phyloP scores from a whole-genome alignment of 225 moss, liverwort and hornwort species.

The Pseudisothecium myosuroides region DNA sequence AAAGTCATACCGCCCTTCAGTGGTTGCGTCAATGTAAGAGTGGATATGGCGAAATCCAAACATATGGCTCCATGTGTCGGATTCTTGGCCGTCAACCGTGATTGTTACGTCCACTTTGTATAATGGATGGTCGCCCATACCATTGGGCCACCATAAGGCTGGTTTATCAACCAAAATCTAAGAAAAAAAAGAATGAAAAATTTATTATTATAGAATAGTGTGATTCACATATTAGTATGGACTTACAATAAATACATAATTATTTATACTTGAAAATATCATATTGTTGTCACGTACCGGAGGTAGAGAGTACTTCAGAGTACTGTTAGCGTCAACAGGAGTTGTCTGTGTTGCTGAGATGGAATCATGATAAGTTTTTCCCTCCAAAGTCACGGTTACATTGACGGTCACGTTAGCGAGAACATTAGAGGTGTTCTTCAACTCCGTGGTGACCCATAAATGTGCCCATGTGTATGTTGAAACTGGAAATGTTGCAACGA shows the following conservation, averaged over 20 bases:
- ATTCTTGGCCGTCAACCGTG: slow-evolving; percentile 10
- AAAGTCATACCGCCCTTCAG: slow-evolving; percentile 29
- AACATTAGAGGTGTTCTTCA: slow-evolving; percentile 12
- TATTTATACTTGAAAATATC: not conserved
- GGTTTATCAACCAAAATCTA: slow-evolving; percentile 45
- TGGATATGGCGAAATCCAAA: slow-evolving; percentile 74
- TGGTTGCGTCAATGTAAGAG: slow-evolving; percentile 39
- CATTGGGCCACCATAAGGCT: slow-evolving; percentile 88
- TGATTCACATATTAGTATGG: too few species aligned
- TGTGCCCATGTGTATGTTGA: slow-evolving; percentile 27
- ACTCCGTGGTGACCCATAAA: slow-evolving; percentile 44
- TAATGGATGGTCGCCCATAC: slow-evolving; percentile 72
- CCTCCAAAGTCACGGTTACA: slow-evolving; percentile 17
- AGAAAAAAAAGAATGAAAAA: not conserved
- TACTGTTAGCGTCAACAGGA: slow-evolving; percentile 3
- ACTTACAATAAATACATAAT: not conserved
- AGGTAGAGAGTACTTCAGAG: slow-evolving; percentile 22
- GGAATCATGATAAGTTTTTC: not conserved
- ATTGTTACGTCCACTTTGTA: slow-evolving; percentile 56
- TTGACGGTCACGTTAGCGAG: slow-evolving; percentile 5
- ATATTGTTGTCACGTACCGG: not conserved
- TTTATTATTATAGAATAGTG: not conserved
- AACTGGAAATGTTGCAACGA: slow-evolving; percentile 57
- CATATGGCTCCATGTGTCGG: slow-evolving; percentile 57
- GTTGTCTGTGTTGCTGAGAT: slow-evolving; percentile 1